Conservation (phyloP, 257 asterid species). For the Solanum gracilifrons region DNA sequence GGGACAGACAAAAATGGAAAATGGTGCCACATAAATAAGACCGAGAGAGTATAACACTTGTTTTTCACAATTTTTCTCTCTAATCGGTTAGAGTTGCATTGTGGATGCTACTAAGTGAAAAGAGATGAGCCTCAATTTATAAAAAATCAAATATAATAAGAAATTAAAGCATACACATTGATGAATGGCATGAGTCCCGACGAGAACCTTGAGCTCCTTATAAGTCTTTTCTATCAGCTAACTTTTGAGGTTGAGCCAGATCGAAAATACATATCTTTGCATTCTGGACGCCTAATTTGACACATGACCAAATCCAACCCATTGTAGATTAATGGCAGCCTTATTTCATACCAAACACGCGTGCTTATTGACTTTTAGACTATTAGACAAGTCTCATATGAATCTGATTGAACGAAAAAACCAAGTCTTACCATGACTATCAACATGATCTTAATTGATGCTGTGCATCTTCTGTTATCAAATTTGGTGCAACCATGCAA, state of each 20-base stretch:
- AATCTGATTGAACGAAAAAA: background rate
- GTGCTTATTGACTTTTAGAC: background rate
- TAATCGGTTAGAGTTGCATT: background rate
- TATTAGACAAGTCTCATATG: background rate
- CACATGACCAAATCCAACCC: background rate
- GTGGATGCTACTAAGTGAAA: background rate
- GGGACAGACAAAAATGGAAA: rapidly evolving
- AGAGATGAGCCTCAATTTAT: background rate
- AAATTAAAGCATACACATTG: background rate
- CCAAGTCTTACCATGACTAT: background rate
- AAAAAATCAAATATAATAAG: background rate
- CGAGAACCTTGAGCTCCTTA: background rate
- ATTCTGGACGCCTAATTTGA: background rate
- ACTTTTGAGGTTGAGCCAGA: background rate
- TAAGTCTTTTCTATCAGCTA: no score
- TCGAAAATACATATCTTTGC: background rate
- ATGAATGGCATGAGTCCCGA: background rate
- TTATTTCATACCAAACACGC: background rate
- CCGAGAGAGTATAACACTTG: background rate
- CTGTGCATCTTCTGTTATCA: background rate
- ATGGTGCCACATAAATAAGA: background rate
- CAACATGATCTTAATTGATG: background rate
- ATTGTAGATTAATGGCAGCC: background rate
- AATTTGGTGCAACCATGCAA: background rate
- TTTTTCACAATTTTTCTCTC: background rate